A percentile compares a stretch with the other conserved stretches of the same genome.
Conservation (phyloP, 192 early-diverging fungal species). For the Backusella westeae region DNA sequence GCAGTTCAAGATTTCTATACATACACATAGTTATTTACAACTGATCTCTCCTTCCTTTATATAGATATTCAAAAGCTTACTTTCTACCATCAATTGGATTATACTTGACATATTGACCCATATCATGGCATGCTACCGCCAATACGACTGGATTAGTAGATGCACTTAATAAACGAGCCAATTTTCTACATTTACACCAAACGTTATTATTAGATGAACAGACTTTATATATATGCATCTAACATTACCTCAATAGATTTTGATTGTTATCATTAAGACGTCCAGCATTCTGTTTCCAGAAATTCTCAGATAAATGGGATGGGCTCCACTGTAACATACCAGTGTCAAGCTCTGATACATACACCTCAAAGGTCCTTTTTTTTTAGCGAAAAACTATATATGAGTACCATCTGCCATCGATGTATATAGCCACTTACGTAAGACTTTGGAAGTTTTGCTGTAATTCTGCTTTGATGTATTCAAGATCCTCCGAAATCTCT, state of each 20-base stretch:
- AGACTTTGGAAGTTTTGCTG: constrained; percentile 73
- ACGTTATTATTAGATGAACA: background rate
- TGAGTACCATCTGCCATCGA: background rate
- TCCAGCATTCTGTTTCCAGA: constrained; percentile 88
- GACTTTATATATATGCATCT: background rate
- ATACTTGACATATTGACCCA: constrained; percentile 93
- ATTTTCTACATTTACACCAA: constrained; percentile 34
- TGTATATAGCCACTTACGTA: constrained; percentile 43
- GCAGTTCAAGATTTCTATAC: constrained; percentile 68
- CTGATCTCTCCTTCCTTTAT: background rate
- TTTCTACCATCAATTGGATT: constrained; percentile 79
- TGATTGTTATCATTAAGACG: constrained; percentile 79
- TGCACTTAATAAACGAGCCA: constrained; percentile 59
- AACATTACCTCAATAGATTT: constrained; percentile 58
- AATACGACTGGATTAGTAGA: constrained; percentile 61
- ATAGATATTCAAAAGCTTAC: constrained; percentile 34
- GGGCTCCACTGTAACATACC: constrained; percentile 92
- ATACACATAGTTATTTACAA: background rate
- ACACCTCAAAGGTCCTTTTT: constrained; percentile 89
- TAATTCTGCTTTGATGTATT: constrained; percentile 68
- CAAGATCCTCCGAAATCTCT: constrained; percentile 81
- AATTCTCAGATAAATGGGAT: constrained; percentile 85
- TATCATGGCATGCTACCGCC: constrained; percentile 90
- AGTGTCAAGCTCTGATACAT: constrained; percentile 81
- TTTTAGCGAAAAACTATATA: background rate